Evolutionary conservation across 805 yeast species (phyloP).

Genomic region (Yamadazyma insecticola): DNA sequence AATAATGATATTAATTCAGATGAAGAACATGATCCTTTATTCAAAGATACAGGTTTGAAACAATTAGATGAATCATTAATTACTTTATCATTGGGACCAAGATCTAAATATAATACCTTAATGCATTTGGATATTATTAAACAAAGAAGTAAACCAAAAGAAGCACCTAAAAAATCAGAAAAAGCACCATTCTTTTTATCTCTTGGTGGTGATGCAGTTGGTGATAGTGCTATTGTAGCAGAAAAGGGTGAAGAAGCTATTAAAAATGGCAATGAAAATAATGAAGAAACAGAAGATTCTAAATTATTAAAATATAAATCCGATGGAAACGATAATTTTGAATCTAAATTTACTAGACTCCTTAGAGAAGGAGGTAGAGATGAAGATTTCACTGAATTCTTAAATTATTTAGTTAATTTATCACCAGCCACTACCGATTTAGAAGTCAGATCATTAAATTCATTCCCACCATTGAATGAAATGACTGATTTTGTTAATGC

Average conservation of each 20-base stretch:
- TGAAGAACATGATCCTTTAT: conserved; percentile 5
- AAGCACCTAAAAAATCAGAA: conserved; percentile 81
- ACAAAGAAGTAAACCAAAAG: conserved; percentile 83
- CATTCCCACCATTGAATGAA: conserved; percentile 65
- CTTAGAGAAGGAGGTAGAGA: conserved; percentile 49
- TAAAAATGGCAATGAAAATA: conserved; percentile 4
- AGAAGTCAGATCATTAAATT: conserved; percentile 76
- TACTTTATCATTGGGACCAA: conserved; percentile 74
- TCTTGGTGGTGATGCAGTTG: conserved; percentile 60
- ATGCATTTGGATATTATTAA: conserved; percentile 79
- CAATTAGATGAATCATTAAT: conserved; percentile 62
- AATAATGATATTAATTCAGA: conserved; percentile 17
- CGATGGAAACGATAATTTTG: conserved; percentile 46
- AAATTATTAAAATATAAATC: conserved; percentile 29
- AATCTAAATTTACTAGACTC: conserved; percentile 65
- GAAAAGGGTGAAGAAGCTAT: conserved; percentile 23
- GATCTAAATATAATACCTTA: conserved; percentile 73
- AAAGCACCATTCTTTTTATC: conserved; percentile 77
- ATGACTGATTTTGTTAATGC: conserved; percentile 64
- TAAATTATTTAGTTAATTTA: conserved; percentile 49
- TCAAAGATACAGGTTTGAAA: conserved; percentile 43
- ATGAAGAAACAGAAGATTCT: conserved; percentile 21
- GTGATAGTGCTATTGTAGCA: conserved; percentile 58
- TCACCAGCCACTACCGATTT: conserved; percentile 80
- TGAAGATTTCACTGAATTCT: conserved; percentile 45